These are phyloP conservation scores for Phytophthora ohioensis DNA, from an alignment of 352 stramenopile genomes.

Conservation along the genomic window DNA sequence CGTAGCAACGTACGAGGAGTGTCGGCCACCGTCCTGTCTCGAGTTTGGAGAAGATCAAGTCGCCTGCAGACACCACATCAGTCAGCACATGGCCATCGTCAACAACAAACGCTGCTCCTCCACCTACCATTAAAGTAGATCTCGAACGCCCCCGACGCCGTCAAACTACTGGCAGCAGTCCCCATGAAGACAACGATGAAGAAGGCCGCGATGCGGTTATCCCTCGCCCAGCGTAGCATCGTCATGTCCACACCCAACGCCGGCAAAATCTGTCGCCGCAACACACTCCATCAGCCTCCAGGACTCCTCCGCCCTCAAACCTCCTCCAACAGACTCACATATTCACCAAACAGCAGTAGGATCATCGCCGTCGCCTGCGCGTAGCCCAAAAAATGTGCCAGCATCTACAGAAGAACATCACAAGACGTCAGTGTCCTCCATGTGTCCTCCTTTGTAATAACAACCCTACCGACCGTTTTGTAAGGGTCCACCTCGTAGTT, in stretches of 20 bases:
- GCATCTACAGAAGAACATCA: constrained; percentile 37
- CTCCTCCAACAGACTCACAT: constrained; percentile 39
- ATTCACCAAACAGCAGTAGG: constrained; percentile 72
- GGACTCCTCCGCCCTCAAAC: neutral
- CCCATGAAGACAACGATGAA: constrained; percentile 74
- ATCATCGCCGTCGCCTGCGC: constrained; percentile 61
- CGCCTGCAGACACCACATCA: constrained; percentile 40
- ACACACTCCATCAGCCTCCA: constrained; percentile 1
- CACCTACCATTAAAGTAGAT: constrained; percentile 81
- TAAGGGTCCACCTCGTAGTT: constrained; percentile 71
- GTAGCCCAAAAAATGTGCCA: constrained; percentile 56
- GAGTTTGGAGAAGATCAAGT: constrained; percentile 84
- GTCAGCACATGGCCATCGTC: constrained; percentile 6
- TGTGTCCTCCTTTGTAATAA: neutral
- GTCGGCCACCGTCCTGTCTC: constrained; percentile 70
- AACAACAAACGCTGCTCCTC: neutral
- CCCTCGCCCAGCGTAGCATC: constrained; percentile 69
- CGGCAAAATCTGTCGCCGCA: constrained; percentile 54
- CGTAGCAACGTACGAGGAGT: constrained; percentile 53
- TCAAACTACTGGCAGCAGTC: constrained; percentile 63
- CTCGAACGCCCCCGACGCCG: constrained; percentile 82
- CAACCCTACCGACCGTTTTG: constrained; percentile 45
- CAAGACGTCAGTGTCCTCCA: neutral
- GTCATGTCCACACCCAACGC: constrained; percentile 52
- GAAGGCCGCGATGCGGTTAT: constrained; percentile 80